Conservation (phyloP, 2,329 filamentous ascomycete species). For the Monilinia fructigena region DNA sequence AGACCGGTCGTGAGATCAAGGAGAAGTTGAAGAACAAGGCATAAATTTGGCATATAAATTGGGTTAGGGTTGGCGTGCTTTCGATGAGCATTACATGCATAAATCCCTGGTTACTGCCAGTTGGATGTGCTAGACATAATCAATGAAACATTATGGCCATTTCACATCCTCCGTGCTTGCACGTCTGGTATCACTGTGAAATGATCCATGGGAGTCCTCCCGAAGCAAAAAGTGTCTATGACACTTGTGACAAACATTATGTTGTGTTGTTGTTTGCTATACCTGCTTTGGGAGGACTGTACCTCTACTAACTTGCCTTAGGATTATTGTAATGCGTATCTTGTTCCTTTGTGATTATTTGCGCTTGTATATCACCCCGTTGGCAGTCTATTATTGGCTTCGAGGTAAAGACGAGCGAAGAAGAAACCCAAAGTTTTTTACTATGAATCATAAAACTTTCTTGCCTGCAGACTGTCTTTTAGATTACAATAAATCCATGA, state of each 20-base stretch:
- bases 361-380: conserved; percentile 89
- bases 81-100: conserved; percentile 27
- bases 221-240: conserved; percentile 50
- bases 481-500: conserved; percentile 57
- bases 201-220: conserved; percentile 74
- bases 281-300: conserved; percentile 38
- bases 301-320: conserved; percentile 35
- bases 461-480: conserved; percentile 79
- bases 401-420: conserved; percentile 94
- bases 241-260: conserved; percentile 23
- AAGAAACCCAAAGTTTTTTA: conserved; percentile 56
- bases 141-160: conserved; percentile 59
- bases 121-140: conserved; percentile 36
- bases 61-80: conserved; percentile 31
- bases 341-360: neutral
- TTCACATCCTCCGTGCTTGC: conserved; percentile 55
- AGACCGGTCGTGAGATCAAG: conserved; percentile 72
- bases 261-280: conserved; percentile 36
- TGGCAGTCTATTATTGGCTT: conserved; percentile 66
- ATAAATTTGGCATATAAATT: conserved; percentile 28
- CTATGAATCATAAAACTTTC: conserved; percentile 48
- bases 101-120: conserved; percentile 16
- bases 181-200: conserved; percentile 54
- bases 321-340: neutral
- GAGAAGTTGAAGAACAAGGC: conserved; percentile 53